Evolutionary conservation across 768 basidiomycete species (phyloP).

Genomic region (Rhodotorula graminis): DNA sequence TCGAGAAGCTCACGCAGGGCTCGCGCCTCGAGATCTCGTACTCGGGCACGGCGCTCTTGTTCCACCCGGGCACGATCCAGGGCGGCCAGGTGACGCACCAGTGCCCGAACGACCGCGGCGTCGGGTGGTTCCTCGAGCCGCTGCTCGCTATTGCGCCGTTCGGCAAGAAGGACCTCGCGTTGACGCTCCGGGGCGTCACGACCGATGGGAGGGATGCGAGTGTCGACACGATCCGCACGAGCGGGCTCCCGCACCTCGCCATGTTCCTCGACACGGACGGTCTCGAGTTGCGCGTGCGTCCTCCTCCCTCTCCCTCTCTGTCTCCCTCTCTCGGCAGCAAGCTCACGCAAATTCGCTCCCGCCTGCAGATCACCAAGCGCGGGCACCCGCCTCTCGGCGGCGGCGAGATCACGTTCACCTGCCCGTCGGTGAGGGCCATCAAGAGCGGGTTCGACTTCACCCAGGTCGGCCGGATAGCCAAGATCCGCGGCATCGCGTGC

Average conservation of each 20-base stretch:
- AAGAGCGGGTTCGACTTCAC: constrained; percentile 84
- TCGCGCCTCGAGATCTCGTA: constrained; percentile 92
- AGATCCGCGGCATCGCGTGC: constrained; percentile 91
- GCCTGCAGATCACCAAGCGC: constrained; percentile 77
- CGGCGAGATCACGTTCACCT: constrained; percentile 88
- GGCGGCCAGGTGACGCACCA: constrained; percentile 79
- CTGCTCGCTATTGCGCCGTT: constrained; percentile 86
- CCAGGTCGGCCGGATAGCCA: constrained; percentile 82
- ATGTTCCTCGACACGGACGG: constrained; percentile 77
- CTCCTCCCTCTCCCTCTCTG: not conserved
- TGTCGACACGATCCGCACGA: constrained; percentile 46
- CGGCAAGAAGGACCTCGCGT: constrained; percentile 73
- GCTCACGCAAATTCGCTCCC: not conserved
- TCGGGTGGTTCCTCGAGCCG: constrained; percentile 93
- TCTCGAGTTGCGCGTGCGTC: constrained; percentile 71
- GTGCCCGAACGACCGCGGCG: constrained; percentile 77
- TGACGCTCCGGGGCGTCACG: constrained; percentile 83
- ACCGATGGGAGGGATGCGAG: constrained; percentile 89
- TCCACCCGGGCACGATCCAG: constrained; percentile 86
- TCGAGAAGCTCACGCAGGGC: constrained; percentile 91
- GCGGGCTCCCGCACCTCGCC: constrained; percentile 39
- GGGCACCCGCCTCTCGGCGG: constrained; percentile 86
- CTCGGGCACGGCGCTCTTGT: constrained; percentile 86
- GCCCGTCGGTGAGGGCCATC: constrained; percentile 81
- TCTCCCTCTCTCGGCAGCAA: not conserved